These are phyloP conservation scores for Aechmea fasciata DNA, from an alignment of 176 grass and related monocot genomes.

Conservation along the genomic window DNA sequence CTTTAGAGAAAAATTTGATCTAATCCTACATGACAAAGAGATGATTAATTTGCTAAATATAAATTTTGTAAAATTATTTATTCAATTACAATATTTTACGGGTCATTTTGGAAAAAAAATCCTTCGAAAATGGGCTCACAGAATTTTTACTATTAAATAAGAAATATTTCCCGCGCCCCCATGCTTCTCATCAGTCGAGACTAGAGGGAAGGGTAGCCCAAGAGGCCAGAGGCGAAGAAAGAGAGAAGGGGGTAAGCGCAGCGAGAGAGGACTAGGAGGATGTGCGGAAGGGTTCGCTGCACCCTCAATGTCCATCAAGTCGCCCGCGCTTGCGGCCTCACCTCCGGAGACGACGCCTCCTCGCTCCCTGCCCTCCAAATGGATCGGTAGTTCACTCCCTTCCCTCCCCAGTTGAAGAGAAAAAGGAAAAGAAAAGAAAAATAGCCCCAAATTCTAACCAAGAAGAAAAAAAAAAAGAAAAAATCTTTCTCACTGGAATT, in stretches of 20 bases:
- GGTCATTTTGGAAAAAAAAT: too few species aligned
- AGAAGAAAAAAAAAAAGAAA: not conserved
- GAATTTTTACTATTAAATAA: not conserved
- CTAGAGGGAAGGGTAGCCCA: not conserved
- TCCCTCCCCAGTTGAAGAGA: not conserved
- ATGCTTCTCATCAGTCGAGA: not conserved
- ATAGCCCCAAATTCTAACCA: not conserved
- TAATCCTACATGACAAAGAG: too few species aligned
- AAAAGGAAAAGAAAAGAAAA: too few species aligned
- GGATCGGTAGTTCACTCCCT: constrained; percentile 29
- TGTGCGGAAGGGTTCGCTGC: constrained; percentile 86
- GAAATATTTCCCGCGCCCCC: constrained; percentile 20
- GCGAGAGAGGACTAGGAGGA: constrained; percentile 18
- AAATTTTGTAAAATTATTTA: too few species aligned
- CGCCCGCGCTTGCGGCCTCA: constrained; percentile 51
- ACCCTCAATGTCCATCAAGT: constrained; percentile 43
- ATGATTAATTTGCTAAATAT: too few species aligned
- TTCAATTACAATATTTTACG: too few species aligned
- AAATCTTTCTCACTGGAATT: constrained; percentile 3
- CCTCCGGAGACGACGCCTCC: constrained; percentile 9
- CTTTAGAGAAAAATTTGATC: too few species aligned
- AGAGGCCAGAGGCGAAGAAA: not conserved
- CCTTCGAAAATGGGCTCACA: too few species aligned
- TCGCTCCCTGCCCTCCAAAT: constrained; percentile 14
- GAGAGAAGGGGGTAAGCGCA: not conserved